phyloP scores from a whole-genome alignment of 257 asterid species.

The Henckelia pumila region DNA sequence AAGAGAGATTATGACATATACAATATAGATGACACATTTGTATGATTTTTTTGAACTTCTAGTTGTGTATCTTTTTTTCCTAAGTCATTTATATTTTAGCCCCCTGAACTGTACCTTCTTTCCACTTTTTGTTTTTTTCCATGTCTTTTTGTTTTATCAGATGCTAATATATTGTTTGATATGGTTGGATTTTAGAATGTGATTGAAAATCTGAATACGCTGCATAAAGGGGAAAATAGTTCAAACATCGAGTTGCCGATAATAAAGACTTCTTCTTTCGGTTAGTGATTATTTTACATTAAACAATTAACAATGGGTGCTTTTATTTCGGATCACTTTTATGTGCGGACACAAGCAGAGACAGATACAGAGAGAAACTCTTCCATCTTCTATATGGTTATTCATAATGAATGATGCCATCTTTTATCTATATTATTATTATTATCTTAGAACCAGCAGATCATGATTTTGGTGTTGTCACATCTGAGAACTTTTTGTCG shows the following conservation, averaged over 20 bases:
- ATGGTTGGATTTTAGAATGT: slow-evolving; percentile 48
- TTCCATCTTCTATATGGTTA: slow-evolving; percentile 9
- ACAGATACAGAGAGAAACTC: neutral
- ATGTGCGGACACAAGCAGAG: neutral
- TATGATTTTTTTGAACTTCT: slow-evolving; percentile 39
- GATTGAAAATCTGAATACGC: slow-evolving; percentile 56
- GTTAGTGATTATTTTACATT: slow-evolving; percentile 43
- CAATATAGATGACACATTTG: slow-evolving; percentile 71
- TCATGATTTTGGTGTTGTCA: slow-evolving; percentile 44
- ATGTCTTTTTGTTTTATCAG: slow-evolving; percentile 5
- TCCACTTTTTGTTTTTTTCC: slow-evolving; percentile 19
- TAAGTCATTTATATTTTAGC: slow-evolving; percentile 1
- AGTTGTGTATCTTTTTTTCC: slow-evolving; percentile 14
- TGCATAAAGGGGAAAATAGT: slow-evolving; percentile 40
- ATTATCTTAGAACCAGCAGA: slow-evolving; percentile 49
- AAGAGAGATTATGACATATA: slow-evolving; percentile 89
- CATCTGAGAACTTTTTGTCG: slow-evolving; percentile 56
- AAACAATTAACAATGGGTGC: slow-evolving; percentile 11
- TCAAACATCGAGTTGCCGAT: slow-evolving; percentile 64
- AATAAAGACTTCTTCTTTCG: slow-evolving; percentile 54
- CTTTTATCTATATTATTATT: slow-evolving; percentile 29
- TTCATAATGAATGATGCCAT: slow-evolving; percentile 16
- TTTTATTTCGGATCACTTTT: neutral
- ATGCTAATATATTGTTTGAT: slow-evolving; percentile 17
- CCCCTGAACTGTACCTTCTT: slow-evolving; percentile 7